Evolutionary conservation across 2,329 filamentous ascomycete genomes (phyloP).

Genomic region (Didymosphaeria variabile): DNA sequence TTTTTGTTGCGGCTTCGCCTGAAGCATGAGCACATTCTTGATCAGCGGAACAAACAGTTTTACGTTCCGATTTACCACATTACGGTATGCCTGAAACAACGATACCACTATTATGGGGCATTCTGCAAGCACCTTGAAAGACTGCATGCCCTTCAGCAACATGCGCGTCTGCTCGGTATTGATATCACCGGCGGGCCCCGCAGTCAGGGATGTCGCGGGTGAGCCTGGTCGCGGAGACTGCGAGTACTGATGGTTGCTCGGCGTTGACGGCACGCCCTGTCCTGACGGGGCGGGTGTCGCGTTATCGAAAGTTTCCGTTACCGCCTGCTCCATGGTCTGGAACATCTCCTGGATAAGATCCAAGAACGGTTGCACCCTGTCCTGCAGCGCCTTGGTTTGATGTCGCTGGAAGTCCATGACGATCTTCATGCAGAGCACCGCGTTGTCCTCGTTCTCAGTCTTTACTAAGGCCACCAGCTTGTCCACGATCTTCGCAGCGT

Average conservation of each 20-base stretch:
- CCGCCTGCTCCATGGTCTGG: slow-evolving; percentile 90
- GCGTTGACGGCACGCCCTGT: slow-evolving; percentile 69
- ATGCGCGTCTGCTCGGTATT: slow-evolving; percentile 82
- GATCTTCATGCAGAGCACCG: slow-evolving; percentile 96
- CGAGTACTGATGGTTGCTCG: slow-evolving; percentile 70
- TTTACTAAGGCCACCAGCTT: slow-evolving; percentile 87
- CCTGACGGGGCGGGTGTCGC: slow-evolving; percentile 65
- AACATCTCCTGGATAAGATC: slow-evolving; percentile 95
- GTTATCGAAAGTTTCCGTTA: slow-evolving; percentile 93
- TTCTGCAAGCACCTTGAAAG: slow-evolving; percentile 97
- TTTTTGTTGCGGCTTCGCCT: slow-evolving; percentile 92
- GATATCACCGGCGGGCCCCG: slow-evolving; percentile 77
- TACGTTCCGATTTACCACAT: slow-evolving; percentile 82
- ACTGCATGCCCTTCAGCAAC: slow-evolving; percentile 93
- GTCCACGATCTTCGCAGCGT: slow-evolving; percentile 88
- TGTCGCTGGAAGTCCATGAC: slow-evolving; percentile 96
- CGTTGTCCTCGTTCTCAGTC: slow-evolving; percentile 97
- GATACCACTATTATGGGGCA: slow-evolving; percentile 99
- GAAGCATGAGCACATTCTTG: slow-evolving; percentile 85
- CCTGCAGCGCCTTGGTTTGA: slow-evolving; percentile 81
- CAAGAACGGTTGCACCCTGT: slow-evolving; percentile 88
- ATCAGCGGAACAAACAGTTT: slow-evolving; percentile 93
- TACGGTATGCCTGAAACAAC: slow-evolving; percentile 92
- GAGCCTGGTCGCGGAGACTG: slow-evolving; percentile 91
- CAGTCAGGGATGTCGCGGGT: slow-evolving; percentile 82